Conservation (phyloP, 306 rosid species). For the Medicago lupulina region DNA sequence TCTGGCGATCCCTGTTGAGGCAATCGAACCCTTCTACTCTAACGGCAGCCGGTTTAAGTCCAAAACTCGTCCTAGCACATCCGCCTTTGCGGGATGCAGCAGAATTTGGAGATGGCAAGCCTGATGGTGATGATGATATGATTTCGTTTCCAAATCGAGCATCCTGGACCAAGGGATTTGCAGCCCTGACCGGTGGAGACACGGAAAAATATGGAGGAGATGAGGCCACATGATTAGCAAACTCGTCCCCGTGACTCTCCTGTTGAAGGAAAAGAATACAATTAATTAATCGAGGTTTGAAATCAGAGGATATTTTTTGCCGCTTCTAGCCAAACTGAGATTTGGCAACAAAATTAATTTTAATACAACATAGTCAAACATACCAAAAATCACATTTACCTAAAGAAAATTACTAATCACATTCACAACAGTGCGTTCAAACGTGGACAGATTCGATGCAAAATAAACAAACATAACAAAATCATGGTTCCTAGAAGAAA, state of each 20-base stretch:
- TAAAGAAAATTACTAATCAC: neutral
- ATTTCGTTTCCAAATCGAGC: constrained; percentile 73
- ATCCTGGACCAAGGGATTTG: constrained; percentile 81
- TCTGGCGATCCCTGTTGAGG: constrained; percentile 82
- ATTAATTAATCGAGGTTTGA: neutral
- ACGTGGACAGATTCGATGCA: neutral
- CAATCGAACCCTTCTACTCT: constrained; percentile 97
- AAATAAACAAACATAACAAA: neutral
- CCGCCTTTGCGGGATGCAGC: constrained; percentile 71
- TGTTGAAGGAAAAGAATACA: constrained; percentile 39
- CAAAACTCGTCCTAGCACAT: constrained; percentile 69
- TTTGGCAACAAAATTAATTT: neutral
- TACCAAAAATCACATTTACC: neutral
- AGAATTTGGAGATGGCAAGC: constrained; percentile 63
- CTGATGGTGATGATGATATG: constrained; percentile 57
- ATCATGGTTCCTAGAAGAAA: neutral
- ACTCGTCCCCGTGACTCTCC: constrained; percentile 71
- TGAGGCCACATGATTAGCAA: constrained; percentile 54
- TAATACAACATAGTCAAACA: neutral
- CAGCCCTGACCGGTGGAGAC: constrained; percentile 83
- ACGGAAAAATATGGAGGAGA: constrained; percentile 89
- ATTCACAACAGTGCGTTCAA: neutral
- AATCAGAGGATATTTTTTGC: neutral
- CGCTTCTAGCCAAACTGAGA: neutral
- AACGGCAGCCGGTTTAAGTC: constrained; percentile 82